Percentiles rank a stretch among this genome's conserved stretches.
Evolutionary conservation across 352 stramenopile species (phyloP).

Genomic region (Pseudoperonospora humuli): DNA sequence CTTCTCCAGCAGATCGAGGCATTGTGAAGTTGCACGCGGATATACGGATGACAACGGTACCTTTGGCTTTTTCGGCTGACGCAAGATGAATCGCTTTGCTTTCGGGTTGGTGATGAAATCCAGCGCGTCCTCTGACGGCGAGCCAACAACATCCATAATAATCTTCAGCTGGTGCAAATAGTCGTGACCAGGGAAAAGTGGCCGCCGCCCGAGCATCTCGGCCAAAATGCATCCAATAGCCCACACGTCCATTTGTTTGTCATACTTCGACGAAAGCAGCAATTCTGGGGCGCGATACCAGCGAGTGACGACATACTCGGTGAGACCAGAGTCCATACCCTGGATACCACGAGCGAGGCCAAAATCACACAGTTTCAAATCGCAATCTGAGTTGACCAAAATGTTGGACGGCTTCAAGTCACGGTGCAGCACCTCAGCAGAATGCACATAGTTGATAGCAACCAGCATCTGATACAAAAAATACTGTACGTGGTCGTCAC

Average conservation of each 20-base stretch:
- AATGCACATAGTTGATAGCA: constrained; percentile 74
- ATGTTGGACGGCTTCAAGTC: constrained; percentile 79
- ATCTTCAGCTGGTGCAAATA: constrained; percentile 87
- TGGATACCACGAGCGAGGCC: constrained; percentile 66
- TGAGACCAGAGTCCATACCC: constrained; percentile 70
- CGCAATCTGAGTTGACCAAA: constrained; percentile 74
- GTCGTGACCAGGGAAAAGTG: constrained; percentile 82
- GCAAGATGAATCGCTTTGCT: constrained; percentile 83
- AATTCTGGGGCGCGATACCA: constrained; percentile 91
- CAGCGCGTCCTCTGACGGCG: constrained; percentile 63
- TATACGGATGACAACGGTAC: constrained; percentile 82
- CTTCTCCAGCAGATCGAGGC: constrained; percentile 87
- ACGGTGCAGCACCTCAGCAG: constrained; percentile 66
- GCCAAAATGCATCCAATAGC: constrained; percentile 83
- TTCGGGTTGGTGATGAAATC: constrained; percentile 88
- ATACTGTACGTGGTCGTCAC: constrained; percentile 71
- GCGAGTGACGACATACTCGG: constrained; percentile 88
- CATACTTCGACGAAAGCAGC: constrained; percentile 86
- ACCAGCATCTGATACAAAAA: constrained; percentile 79
- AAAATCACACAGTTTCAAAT: constrained; percentile 78
- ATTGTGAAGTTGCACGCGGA: constrained; percentile 67
- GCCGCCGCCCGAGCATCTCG: constrained; percentile 77
- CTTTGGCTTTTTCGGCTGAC: constrained; percentile 81
- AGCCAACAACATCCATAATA: constrained; percentile 86
- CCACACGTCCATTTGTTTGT: constrained; percentile 86